A percentile compares a stretch with the other conserved stretches of the same genome.
These are phyloP conservation scores for Claviceps digitariae DNA, from an alignment of 2,329 filamentous ascomycete species.

Conservation along the genomic window DNA sequence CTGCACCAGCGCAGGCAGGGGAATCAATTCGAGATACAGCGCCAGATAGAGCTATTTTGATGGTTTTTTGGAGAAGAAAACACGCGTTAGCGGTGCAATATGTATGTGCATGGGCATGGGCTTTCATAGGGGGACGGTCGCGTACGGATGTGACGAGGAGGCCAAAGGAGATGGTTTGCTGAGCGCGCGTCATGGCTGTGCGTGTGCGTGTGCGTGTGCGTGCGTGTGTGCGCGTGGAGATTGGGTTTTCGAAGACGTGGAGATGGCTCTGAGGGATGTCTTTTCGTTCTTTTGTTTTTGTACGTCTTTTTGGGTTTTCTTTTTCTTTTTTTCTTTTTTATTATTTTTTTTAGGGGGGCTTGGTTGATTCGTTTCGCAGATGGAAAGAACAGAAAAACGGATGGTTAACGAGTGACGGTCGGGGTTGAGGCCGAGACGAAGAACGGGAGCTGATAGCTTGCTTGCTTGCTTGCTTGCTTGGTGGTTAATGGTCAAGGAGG, in stretches of 20 bases:
- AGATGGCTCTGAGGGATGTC: neutral
- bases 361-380: too few relatives aligned
- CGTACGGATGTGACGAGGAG: constrained; percentile 76
- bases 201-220: neutral
- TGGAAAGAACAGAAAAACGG: too few relatives aligned
- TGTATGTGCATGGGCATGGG: neutral
- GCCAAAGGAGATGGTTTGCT: constrained; percentile 79
- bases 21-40: constrained; percentile 70
- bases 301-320: neutral
- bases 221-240: too few relatives aligned
- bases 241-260: neutral
- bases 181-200: constrained; percentile 75
- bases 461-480: too few relatives aligned
- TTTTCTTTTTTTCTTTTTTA: neutral
- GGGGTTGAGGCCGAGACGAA: too few relatives aligned
- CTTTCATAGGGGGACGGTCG: too few relatives aligned
- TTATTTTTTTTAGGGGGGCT: too few relatives aligned
- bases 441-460: too few relatives aligned
- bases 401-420: too few relatives aligned
- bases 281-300: neutral
- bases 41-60: constrained; percentile 66
- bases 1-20: constrained; percentile 65
- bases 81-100: too few relatives aligned
- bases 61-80: too few relatives aligned
- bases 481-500: too few relatives aligned